Conservation (phyloP, 306 rosid species). For the Hippophae rhamnoides region DNA sequence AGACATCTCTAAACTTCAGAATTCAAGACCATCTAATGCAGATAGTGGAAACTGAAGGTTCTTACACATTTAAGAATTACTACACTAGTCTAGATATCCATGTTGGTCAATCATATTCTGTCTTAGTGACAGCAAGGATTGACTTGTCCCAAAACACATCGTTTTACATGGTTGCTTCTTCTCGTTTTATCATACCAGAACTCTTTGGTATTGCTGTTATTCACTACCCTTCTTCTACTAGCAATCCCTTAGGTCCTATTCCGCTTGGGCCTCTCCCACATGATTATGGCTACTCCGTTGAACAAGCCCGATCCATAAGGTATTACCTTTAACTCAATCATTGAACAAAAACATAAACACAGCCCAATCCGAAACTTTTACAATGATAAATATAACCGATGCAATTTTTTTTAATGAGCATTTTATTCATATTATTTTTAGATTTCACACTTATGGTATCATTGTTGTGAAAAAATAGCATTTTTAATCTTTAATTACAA, state of each 20-base stretch:
- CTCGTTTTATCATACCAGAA: neutral
- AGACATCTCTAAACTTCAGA: slow-evolving; percentile 6
- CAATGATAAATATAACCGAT: no score
- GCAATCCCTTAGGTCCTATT: neutral
- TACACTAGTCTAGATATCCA: slow-evolving; percentile 9
- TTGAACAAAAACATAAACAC: neutral
- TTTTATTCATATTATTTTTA: no score
- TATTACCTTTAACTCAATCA: no score
- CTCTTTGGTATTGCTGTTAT: neutral
- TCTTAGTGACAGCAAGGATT: neutral
- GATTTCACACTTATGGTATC: no score
- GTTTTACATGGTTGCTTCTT: neutral
- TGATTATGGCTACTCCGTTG: neutral
- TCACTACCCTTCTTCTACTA: neutral
- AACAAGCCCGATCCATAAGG: slow-evolving; percentile 6
- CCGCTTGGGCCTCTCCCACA: slow-evolving; percentile 1
- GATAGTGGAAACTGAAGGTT: slow-evolving; percentile 4
- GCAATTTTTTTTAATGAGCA: no score
- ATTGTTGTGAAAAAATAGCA: no score
- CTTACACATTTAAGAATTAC: slow-evolving; percentile 4
- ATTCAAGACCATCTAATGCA: neutral
- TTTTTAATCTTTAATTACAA: no score
- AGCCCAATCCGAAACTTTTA: neutral
- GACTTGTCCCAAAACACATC: neutral
- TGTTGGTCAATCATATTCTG: neutral